Evolutionary conservation across 768 basidiomycete genomes (phyloP).

Genomic region (Rhodosporidiobolus odoratus): DNA sequence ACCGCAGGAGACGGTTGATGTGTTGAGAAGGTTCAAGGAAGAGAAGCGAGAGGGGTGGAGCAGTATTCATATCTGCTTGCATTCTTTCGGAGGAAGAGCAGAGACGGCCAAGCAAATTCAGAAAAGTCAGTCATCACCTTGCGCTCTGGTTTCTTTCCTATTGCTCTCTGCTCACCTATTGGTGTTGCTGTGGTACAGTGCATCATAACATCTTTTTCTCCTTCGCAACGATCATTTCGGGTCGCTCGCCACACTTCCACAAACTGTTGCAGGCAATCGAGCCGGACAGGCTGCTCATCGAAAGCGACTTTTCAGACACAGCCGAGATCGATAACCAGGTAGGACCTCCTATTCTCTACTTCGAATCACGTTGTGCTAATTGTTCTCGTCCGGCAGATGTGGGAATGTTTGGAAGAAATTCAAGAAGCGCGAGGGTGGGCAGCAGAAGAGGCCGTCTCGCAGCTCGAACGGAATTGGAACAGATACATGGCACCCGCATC

Average conservation of each 20-base stretch:
- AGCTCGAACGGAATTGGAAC: constrained; percentile 66
- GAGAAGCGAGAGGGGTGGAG: constrained; percentile 60
- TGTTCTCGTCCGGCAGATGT: constrained; percentile 51
- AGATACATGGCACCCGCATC: constrained; percentile 7
- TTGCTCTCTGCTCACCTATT: neutral
- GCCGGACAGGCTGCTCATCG: constrained; percentile 67
- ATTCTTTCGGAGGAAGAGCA: constrained; percentile 78
- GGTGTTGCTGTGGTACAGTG: constrained; percentile 48
- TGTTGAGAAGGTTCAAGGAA: constrained; percentile 57
- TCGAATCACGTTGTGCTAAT: neutral
- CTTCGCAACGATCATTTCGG: constrained; percentile 77
- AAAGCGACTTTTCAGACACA: constrained; percentile 78
- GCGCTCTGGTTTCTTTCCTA: neutral
- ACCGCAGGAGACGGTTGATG: constrained; percentile 61
- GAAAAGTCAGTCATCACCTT: constrained; percentile 51
- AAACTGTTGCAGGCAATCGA: constrained; percentile 63
- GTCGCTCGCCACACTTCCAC: constrained; percentile 60
- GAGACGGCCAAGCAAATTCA: constrained; percentile 70
- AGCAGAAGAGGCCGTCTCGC: constrained; percentile 45
- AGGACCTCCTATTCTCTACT: neutral
- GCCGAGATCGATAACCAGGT: constrained; percentile 56
- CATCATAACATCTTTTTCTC: constrained; percentile 79
- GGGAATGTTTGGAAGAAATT: constrained; percentile 69
- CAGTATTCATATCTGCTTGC: constrained; percentile 74
- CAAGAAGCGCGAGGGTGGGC: constrained; percentile 59